phyloP scores from a whole-genome alignment of 176 grass and related monocot species.

The Hyparrhenia diplandra region DNA sequence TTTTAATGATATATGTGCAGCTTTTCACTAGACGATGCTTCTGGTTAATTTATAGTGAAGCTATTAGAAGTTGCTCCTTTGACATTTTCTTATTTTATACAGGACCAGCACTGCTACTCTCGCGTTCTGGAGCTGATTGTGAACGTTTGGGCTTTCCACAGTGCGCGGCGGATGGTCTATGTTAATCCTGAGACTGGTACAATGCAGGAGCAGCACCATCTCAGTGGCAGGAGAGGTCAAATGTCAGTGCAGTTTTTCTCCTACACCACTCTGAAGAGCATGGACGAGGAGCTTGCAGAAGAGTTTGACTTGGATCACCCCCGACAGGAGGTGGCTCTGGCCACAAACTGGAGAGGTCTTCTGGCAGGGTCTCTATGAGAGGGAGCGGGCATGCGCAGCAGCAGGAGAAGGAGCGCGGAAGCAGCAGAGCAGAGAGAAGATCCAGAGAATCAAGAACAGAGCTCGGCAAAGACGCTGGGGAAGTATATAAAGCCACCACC shows the following conservation, averaged over 20 bases:
- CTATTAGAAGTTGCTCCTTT: not conserved
- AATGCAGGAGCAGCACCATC: constrained; percentile 84
- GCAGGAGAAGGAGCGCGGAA: constrained; percentile 80
- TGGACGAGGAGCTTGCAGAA: constrained; percentile 96
- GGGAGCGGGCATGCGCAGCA: constrained; percentile 80
- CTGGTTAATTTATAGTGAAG: not conserved
- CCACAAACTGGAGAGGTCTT: constrained; percentile 79
- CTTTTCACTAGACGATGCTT: constrained; percentile 6
- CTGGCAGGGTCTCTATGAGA: constrained; percentile 93
- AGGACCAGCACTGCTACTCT: constrained; percentile 92
- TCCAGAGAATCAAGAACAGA: constrained; percentile 78
- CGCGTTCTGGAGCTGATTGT: constrained; percentile 79
- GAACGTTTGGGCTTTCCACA: constrained; percentile 96
- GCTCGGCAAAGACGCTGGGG: constrained; percentile 75
- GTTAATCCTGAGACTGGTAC: constrained; percentile 75
- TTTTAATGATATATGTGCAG: not conserved
- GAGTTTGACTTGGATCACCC: constrained; percentile 65
- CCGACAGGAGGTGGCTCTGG: constrained; percentile 73
- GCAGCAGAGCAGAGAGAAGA: constrained; percentile 82
- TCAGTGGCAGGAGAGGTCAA: constrained; percentile 53
- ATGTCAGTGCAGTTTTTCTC: constrained; percentile 83
- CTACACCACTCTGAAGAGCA: constrained; percentile 66
- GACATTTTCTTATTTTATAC: constrained; percentile 32
- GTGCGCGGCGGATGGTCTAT: constrained; percentile 76
- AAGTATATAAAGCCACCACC: constrained; percentile 85